Evolutionary conservation across 306 rosid species (phyloP), one percentile per base, ranked within the genome.

Genomic region (Astragalus glycyphyllos): DNA sequence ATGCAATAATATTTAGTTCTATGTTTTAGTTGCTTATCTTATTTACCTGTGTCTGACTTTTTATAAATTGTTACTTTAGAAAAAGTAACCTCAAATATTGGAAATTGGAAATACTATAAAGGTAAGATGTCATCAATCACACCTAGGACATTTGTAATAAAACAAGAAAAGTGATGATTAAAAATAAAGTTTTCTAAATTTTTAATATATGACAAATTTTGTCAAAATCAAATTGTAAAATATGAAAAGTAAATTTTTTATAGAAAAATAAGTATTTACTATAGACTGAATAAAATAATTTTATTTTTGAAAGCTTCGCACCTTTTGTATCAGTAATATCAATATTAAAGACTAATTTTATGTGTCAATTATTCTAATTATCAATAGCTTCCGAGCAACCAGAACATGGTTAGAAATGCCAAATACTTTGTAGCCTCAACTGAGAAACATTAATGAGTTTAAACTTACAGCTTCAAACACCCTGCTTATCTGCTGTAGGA

Each of bases 401-500:
- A 20, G 23, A 20, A 20, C 23, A 0, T 2, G 31, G 31, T 26
- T 26, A 26, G 31, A 26, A 26, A 51, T 51, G 58, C 1, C 4
- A 56, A 29, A 56, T 56, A 16, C 40, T 56, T 26, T 26, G 31
- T 26, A 26, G 31, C 31, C 31, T 40, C 45, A 7, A 40, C 11
- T 7, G 45, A 63, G 45, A 11, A 63, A 51, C 41, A 23, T 31
- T 9, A 15, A 71, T 31, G 55, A 51, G 56, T 32, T 42, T 37
- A 14, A 58, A 88, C 93, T 73, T 85, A 90, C 98, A 9, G 95
- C 81, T 59, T 90, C 98, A 66, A 94, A 94, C 48, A 92, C 89
- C 77, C 97, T 81, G 89, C 98, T 94, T 78, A 80, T 87, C 82
- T 90, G 92, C 85, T 87, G 97, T 74, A 94, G 89, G 69, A 94